Evolutionary conservation across 768 basidiomycete genomes (phyloP), one percentile per base, ranked within the genome.

Genomic region (Pleurotus pulmonarius): DNA sequence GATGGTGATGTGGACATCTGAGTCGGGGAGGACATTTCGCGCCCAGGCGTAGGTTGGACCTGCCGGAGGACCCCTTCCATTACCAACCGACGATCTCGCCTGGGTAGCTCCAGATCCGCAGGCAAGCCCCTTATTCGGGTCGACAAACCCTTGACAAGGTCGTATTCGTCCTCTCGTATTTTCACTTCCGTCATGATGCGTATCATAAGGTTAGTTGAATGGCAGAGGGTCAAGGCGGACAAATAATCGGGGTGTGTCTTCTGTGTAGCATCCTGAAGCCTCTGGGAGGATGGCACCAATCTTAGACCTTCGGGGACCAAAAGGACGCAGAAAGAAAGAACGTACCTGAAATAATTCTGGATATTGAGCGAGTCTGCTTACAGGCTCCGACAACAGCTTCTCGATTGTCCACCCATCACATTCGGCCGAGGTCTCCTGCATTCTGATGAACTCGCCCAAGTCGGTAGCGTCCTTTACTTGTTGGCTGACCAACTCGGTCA

Each of bases 181-280:
- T 94, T 94, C 60, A 95, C 92, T 63, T 93, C 92, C 40, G 86
- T 85, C 71, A 97, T 81, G 2, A 88, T 86, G 24, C 83, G 81
- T 58, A 95, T 85, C 43, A 87, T 80, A 60, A 86, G 71, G 57
- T 90, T 84, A 15, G 85, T 87, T 2, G 86, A 81, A 58, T 86
- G 81, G 20, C 86, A 72, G 58, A 84, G 77, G 13, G 81, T 85
- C 49, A 88, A 74, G 0, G 87, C 85, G 1, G 86, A 73, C 37
- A 92, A 65, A 64, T 90, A 86, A 62, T 92, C 90, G 8, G 80
- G 75, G 65, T 94, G 90, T 2, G 68, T 69, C 55, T 81, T 80
- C 0, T 90, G 85, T 0, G 94, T 95, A 24, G 80, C 63, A 49
- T 87, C 81, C 59, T 83, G 72, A 29, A 96, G 73, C 61, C 80